Evolutionary conservation across 257 asterid genomes (phyloP).

Genomic region (Lavandula angustifolia): DNA sequence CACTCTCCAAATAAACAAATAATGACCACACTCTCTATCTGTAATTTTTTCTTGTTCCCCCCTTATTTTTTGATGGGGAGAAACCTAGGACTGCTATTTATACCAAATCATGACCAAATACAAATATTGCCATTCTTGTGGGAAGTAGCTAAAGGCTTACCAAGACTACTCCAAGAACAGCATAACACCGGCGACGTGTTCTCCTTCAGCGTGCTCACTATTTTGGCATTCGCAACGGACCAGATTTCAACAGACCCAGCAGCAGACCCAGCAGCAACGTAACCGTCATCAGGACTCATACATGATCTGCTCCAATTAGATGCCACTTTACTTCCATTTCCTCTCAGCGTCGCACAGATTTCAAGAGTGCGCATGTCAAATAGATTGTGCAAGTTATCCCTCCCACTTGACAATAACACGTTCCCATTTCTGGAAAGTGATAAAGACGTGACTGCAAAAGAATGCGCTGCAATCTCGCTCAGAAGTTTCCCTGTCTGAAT

Average conservation of each 20-base stretch:
- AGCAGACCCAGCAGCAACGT: constrained; percentile 83
- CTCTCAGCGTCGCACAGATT: constrained; percentile 75
- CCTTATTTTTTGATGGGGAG: background rate
- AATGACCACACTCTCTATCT: constrained; percentile 19
- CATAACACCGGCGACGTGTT: constrained; percentile 68
- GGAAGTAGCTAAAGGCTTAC: constrained; percentile 79
- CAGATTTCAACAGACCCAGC: constrained; percentile 88
- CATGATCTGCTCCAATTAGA: constrained; percentile 95
- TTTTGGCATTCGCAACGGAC: constrained; percentile 62
- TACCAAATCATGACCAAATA: constrained; percentile 49
- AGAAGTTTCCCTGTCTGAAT: constrained; percentile 78
- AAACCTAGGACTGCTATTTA: background rate
- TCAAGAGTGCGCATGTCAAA: constrained; percentile 85
- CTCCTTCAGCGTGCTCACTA: constrained; percentile 82
- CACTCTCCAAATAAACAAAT: constrained; percentile 31
- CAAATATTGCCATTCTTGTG: constrained; percentile 78
- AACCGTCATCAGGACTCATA: constrained; percentile 79
- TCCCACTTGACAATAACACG: constrained; percentile 81
- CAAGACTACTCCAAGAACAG: constrained; percentile 85
- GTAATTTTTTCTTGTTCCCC: background rate
- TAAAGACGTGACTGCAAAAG: constrained; percentile 78
- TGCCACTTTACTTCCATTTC: constrained; percentile 65
- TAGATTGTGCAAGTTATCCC: constrained; percentile 84
- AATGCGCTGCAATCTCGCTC: constrained; percentile 88
- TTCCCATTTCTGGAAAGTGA: constrained; percentile 77